phyloP scores from a whole-genome alignment of 306 rosid genomes.

The Comarum palustre region DNA sequence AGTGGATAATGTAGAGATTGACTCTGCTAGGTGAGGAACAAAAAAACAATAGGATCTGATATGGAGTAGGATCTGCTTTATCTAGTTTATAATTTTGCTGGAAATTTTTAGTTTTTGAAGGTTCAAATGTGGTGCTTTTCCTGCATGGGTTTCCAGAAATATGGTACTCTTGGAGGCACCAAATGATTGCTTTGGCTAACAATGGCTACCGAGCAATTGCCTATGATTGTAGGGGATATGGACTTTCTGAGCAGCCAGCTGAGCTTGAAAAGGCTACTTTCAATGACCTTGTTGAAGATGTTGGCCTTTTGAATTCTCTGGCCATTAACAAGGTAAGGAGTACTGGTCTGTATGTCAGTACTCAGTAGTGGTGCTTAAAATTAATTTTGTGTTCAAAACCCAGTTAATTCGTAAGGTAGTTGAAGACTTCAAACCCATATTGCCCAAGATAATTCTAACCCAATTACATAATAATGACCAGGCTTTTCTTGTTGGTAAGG shows the following conservation, averaged over 20 bases:
- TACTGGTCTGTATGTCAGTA: no score
- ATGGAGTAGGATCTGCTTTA: no score
- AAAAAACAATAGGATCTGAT: no score
- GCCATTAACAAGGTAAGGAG: background rate
- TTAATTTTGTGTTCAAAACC: background rate
- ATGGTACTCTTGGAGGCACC: no score
- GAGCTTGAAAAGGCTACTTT: conserved; percentile 49
- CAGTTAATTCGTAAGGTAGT: background rate
- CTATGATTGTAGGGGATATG: conserved; percentile 72
- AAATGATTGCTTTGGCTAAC: conserved; percentile 26
- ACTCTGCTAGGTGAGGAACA: no score
- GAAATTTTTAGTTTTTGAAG: no score
- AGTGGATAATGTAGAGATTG: no score
- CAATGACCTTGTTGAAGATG: conserved; percentile 43
- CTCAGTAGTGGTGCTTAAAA: no score
- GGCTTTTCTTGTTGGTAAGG: conserved; percentile 55
- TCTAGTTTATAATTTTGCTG: no score
- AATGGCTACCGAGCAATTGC: conserved; percentile 66
- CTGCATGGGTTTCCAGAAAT: no score
- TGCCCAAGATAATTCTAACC: background rate
- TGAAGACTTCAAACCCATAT: background rate
- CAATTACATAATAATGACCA: background rate
- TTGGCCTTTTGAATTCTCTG: conserved; percentile 50
- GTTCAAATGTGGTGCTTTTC: no score
- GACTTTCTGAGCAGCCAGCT: conserved; percentile 62